Evolutionary conservation across 129 eudicot species (phyloP).

Genomic region (Logfia minima): DNA sequence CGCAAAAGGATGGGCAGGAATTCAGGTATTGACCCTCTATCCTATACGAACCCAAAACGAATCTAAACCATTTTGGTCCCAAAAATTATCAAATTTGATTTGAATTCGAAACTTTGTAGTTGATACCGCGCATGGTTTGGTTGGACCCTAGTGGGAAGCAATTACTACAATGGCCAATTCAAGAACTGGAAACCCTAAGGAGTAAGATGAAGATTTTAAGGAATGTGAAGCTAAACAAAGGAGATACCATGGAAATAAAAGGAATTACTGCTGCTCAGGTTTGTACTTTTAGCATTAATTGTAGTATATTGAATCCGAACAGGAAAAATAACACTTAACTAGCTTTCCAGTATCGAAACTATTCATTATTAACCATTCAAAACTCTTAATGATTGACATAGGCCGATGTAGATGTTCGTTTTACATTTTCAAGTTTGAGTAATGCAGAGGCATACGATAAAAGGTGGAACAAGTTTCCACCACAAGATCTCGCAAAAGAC

Average conservation of each 20-base stretch:
- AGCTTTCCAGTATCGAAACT: not conserved
- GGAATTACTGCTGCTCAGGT: constrained; percentile 9
- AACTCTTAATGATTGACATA: not conserved
- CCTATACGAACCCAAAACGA: too few species aligned
- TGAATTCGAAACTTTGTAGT: not conserved
- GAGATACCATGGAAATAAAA: not conserved
- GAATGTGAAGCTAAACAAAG: not conserved
- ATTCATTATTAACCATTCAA: not conserved
- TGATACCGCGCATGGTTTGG: constrained; percentile 9
- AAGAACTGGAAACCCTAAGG: not conserved
- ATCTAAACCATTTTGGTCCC: too few species aligned
- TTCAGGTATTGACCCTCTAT: not conserved
- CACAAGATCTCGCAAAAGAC: not conserved
- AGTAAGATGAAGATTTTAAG: not conserved
- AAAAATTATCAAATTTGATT: not conserved
- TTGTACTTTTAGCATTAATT: not conserved
- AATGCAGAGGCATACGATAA: not conserved
- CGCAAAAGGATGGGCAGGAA: constrained; percentile 6
- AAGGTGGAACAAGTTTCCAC: not conserved
- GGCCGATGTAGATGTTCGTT: constrained; percentile 7
- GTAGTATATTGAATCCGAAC: not conserved
- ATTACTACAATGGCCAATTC: constrained; percentile 6
- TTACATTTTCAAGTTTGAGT: constrained; percentile 5
- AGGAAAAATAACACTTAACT: too few species aligned
- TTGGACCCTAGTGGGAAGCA: constrained; percentile 11